phyloP scores from a whole-genome alignment of 768 basidiomycete genomes.

The Hypsizygus marmoreus region DNA sequence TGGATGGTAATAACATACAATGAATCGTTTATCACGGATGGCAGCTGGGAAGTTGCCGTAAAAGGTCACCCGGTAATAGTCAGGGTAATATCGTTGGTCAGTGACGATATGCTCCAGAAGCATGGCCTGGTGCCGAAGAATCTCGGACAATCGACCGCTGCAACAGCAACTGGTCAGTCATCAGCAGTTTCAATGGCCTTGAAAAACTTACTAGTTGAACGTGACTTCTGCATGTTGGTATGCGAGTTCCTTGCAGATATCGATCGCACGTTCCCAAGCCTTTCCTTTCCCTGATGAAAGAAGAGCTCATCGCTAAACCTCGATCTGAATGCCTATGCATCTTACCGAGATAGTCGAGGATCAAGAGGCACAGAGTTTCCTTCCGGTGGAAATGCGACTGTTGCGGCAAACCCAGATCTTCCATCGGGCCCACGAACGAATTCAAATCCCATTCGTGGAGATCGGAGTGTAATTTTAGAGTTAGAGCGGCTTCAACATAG shows the following conservation, averaged over 20 bases:
- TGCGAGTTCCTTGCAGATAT: slow-evolving; percentile 90
- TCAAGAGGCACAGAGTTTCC: slow-evolving; percentile 87
- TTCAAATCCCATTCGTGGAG: slow-evolving; percentile 89
- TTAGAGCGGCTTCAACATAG: slow-evolving; percentile 90
- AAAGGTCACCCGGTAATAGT: slow-evolving; percentile 93
- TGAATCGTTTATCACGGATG: slow-evolving; percentile 87
- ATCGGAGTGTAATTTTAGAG: slow-evolving; percentile 91
- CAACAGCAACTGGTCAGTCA: slow-evolving; percentile 13
- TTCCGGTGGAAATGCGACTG: slow-evolving; percentile 95
- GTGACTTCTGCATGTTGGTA: slow-evolving; percentile 87
- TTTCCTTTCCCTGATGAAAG: slow-evolving; percentile 78
- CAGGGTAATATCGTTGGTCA: slow-evolving; percentile 83
- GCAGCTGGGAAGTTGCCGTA: slow-evolving; percentile 90
- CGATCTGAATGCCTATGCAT: slow-evolving; percentile 6
- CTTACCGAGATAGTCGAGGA: slow-evolving; percentile 89
- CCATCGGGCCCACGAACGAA: slow-evolving; percentile 82
- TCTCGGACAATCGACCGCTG: slow-evolving; percentile 81
- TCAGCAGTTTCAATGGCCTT: neutral
- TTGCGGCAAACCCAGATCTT: slow-evolving; percentile 85
- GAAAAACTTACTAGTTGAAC: slow-evolving; percentile 77
- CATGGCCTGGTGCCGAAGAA: slow-evolving; percentile 84
- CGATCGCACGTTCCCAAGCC: slow-evolving; percentile 95
- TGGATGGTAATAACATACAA: slow-evolving; percentile 53
- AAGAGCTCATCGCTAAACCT: neutral
- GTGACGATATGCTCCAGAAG: slow-evolving; percentile 84